A percentile compares a stretch with the other conserved stretches of the same genome.
phyloP scores from a whole-genome alignment of 192 early-diverging fungal species.

The Diversispora epigaea region DNA sequence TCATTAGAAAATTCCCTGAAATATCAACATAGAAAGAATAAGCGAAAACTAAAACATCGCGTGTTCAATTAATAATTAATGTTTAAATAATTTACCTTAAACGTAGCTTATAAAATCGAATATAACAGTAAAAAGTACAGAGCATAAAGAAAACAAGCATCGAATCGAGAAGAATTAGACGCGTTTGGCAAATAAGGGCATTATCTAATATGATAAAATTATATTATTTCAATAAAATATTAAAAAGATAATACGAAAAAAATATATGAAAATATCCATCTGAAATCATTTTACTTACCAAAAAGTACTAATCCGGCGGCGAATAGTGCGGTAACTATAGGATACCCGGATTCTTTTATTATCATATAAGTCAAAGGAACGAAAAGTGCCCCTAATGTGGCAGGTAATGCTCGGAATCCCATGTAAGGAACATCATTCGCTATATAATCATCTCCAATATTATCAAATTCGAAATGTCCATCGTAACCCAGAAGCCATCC shows the following conservation, averaged over 20 bases:
- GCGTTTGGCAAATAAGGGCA: constrained; percentile 83
- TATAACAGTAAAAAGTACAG: constrained; percentile 78
- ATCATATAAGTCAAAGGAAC: constrained; percentile 79
- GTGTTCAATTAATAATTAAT: not conserved
- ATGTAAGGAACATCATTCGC: constrained; percentile 88
- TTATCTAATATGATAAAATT: constrained; percentile 63
- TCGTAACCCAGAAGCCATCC: constrained; percentile 90
- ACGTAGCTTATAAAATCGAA: constrained; percentile 81
- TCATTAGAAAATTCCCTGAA: constrained; percentile 63
- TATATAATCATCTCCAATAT: constrained; percentile 90
- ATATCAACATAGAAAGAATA: not conserved
- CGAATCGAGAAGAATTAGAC: constrained; percentile 91
- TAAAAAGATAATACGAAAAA: not conserved
- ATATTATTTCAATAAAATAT: not conserved
- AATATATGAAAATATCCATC: not conserved
- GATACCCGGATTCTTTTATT: constrained; percentile 85
- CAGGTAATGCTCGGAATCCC: constrained; percentile 75
- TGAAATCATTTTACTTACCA: constrained; percentile 51
- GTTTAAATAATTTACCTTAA: constrained; percentile 35
- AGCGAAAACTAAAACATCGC: constrained; percentile 31
- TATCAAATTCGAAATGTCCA: constrained; percentile 92
- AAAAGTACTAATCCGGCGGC: constrained; percentile 80
- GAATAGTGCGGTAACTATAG: constrained; percentile 67
- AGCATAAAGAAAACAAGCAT: constrained; percentile 93
- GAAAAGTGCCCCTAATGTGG: constrained; percentile 73